Percentiles rank a stretch among this genome's conserved stretches.
Evolutionary conservation across 2,329 filamentous ascomycete species (phyloP).

Genomic region (Akanthomyces lecanii): DNA sequence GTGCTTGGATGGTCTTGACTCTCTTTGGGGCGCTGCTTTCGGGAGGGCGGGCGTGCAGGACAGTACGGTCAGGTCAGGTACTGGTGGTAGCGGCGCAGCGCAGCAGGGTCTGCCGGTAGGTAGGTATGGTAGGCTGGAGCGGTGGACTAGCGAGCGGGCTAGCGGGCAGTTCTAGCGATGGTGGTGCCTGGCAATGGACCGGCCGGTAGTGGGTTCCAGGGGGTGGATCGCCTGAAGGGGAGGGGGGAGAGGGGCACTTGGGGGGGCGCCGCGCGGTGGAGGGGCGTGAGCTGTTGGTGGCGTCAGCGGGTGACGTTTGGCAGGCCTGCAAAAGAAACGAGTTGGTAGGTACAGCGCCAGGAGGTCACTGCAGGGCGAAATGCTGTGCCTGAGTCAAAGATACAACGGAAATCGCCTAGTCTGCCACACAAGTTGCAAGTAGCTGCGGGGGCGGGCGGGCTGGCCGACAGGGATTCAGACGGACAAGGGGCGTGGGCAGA

Average conservation of each 20-base stretch:
- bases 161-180: neutral
- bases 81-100: neutral
- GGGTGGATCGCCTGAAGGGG: neutral
- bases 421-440: neutral
- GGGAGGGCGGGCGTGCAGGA: neutral
- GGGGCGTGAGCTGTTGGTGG: neutral
- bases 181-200: neutral
- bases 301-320: slow-evolving; percentile 4
- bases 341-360: neutral
- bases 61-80: no score
- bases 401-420: neutral
- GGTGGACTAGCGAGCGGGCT: neutral
- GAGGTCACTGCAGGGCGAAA: slow-evolving; percentile 6
- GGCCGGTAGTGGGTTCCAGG: neutral
- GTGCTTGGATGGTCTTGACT: neutral
- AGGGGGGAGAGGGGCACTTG: neutral
- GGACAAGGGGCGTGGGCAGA: neutral
- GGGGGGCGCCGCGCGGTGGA: neutral
- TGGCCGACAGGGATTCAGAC: slow-evolving; percentile 5
- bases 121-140: neutral
- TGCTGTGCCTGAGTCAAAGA: neutral
- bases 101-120: neutral
- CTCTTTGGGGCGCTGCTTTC: neutral
- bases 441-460: neutral
- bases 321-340: neutral